Percentiles rank a stretch among this genome's conserved stretches.
phyloP scores from a whole-genome alignment of 2,329 filamentous ascomycete genomes.

The Aspergillus ibericus region DNA sequence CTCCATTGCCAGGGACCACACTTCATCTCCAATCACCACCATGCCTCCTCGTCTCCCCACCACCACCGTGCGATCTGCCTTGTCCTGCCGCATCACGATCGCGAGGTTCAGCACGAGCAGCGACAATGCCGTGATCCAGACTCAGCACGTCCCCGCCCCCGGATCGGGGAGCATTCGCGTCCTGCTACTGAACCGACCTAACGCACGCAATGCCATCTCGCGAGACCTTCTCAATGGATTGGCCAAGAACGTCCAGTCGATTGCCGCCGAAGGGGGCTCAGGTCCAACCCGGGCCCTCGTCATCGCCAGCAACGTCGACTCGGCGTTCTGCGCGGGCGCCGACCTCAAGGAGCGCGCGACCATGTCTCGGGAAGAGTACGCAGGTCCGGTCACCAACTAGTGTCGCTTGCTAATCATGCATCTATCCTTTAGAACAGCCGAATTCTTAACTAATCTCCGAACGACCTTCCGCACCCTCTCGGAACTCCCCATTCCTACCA shows the following conservation, averaged over 20 bases:
- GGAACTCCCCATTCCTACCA: slow-evolving; percentile 80
- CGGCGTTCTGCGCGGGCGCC: slow-evolving; percentile 89
- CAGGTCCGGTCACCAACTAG: neutral
- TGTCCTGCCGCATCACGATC: slow-evolving; percentile 30
- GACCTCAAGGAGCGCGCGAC: slow-evolving; percentile 84
- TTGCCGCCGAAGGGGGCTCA: slow-evolving; percentile 60
- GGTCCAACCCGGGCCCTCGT: slow-evolving; percentile 76
- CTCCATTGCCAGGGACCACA: neutral
- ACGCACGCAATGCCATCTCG: slow-evolving; percentile 89
- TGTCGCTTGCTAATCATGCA: neutral
- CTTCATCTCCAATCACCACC: slow-evolving; percentile 11
- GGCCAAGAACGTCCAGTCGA: slow-evolving; percentile 67
- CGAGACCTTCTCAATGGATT: slow-evolving; percentile 71
- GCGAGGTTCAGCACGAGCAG: slow-evolving; percentile 36
- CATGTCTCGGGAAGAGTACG: slow-evolving; percentile 77
- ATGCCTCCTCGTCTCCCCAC: slow-evolving; percentile 35
- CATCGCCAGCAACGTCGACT: slow-evolving; percentile 79
- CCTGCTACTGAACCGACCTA: slow-evolving; percentile 80
- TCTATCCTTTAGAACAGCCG: slow-evolving; percentile 60
- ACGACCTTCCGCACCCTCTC: slow-evolving; percentile 72
- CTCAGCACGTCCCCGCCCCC: slow-evolving; percentile 73
- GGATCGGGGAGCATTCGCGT: slow-evolving; percentile 82
- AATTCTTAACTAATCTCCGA: slow-evolving; percentile 77
- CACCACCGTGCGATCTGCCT: slow-evolving; percentile 15
- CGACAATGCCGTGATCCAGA: slow-evolving; percentile 55